These are phyloP conservation scores for Colletotrichum somersetense DNA, from an alignment of 2,329 filamentous ascomycete genomes.

Conservation along the genomic window DNA sequence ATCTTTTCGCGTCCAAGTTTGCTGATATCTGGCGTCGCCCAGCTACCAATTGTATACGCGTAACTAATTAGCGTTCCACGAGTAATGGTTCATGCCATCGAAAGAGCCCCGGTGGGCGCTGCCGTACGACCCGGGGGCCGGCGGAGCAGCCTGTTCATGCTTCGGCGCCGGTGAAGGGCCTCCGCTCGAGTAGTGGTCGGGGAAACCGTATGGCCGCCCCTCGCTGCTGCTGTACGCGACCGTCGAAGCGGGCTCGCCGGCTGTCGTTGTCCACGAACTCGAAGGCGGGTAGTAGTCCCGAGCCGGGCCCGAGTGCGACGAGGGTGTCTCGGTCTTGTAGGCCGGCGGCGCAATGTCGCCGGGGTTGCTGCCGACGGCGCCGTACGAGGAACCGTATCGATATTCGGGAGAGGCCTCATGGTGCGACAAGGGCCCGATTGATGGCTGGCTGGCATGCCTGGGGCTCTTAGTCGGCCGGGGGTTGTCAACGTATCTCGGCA, in stretches of 20 bases:
- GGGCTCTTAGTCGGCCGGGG: conserved; percentile 69
- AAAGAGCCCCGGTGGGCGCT: conserved; percentile 58
- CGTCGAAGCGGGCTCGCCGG: conserved; percentile 60
- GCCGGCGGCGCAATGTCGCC: conserved; percentile 50
- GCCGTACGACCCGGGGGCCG: conserved; percentile 57
- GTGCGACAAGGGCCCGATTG: conserved; percentile 63
- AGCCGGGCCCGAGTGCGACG: conserved; percentile 47
- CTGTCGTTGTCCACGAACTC: conserved; percentile 64
- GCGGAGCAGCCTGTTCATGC: conserved; percentile 50
- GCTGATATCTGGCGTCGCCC: conserved; percentile 18
- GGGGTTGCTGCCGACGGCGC: conserved; percentile 50
- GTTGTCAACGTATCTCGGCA: conserved; percentile 70
- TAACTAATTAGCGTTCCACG: conserved; percentile 64
- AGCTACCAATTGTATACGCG: conserved; percentile 20
- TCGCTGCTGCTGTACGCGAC: conserved; percentile 61
- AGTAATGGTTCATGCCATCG: conserved; percentile 67
- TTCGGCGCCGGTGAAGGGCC: conserved; percentile 50
- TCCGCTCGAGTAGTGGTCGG: conserved; percentile 62
- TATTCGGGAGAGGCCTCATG: conserved; percentile 67
- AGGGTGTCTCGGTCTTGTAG: conserved; percentile 50
- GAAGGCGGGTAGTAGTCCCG: conserved; percentile 68
- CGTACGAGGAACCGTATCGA: conserved; percentile 65
- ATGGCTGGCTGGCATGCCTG: conserved; percentile 66
- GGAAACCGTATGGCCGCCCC: conserved; percentile 62
- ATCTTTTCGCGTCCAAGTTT: conserved; percentile 7